phyloP scores from a whole-genome alignment of 2,329 filamentous ascomycete genomes.

The Trichoderma endophyticum region DNA sequence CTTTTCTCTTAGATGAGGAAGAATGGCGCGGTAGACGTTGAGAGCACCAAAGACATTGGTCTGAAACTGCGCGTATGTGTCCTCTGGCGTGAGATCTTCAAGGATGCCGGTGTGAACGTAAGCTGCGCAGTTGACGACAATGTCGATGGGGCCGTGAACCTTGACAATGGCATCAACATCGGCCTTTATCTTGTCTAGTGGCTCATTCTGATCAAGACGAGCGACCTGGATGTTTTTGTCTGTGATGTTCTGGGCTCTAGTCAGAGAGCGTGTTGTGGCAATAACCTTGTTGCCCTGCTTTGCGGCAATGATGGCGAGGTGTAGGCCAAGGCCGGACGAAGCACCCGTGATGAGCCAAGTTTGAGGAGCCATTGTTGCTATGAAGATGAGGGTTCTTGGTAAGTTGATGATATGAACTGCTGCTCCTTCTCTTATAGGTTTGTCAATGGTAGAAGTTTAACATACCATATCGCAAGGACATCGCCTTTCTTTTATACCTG shows the following conservation, averaged over 20 bases:
- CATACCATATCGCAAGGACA: neutral
- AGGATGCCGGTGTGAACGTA: conserved; percentile 14
- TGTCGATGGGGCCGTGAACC: neutral
- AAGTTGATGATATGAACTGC: too few species aligned
- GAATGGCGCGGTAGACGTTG: conserved; percentile 13
- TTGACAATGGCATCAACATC: conserved; percentile 1
- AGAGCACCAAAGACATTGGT: conserved; percentile 13
- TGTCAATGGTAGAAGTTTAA: neutral
- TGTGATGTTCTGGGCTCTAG: neutral
- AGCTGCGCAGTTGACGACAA: conserved; percentile 14
- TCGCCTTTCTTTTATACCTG: neutral
- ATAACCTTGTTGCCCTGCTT: conserved; percentile 13
- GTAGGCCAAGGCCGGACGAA: conserved; percentile 6
- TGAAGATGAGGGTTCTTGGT: neutral
- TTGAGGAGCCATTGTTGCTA: neutral
- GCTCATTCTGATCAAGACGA: conserved; percentile 15
- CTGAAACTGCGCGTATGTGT: conserved; percentile 2
- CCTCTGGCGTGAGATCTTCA: conserved; percentile 9
- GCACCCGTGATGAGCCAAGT: conserved; percentile 16
- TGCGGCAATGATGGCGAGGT: conserved; percentile 4
- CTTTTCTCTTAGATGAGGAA: conserved; percentile 9
- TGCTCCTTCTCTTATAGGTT: neutral
- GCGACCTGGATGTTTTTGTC: neutral
- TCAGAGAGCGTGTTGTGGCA: neutral
- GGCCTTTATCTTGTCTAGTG: conserved; percentile 5